Percentiles rank a stretch among this genome's conserved stretches.
Conservation (phyloP, 2,329 filamentous ascomycete genomes). For the Esteya vermicola region DNA sequence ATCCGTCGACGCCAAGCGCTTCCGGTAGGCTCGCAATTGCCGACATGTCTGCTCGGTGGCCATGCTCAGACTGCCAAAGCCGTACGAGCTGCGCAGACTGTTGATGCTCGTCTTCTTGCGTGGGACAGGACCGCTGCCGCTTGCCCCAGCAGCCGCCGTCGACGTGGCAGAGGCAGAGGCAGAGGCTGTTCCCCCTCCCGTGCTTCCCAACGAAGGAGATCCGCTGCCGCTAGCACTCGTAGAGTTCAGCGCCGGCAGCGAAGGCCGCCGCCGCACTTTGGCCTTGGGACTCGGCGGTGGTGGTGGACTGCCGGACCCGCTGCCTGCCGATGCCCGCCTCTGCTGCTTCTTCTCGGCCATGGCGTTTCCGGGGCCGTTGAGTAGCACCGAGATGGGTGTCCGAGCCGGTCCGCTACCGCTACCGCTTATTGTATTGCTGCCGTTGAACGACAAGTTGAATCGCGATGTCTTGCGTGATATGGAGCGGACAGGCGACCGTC, state of each 20-base stretch:
- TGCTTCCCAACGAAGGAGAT: no score
- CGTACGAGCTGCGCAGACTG: constrained; percentile 13
- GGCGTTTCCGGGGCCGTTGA: constrained; percentile 25
- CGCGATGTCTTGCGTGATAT: constrained; percentile 40
- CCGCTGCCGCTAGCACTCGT: no score
- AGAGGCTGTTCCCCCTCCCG: no score
- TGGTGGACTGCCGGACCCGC: constrained; percentile 29
- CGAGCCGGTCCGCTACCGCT: constrained; percentile 13
- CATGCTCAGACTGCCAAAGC: constrained; percentile 42
- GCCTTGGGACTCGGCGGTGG: constrained; percentile 32
- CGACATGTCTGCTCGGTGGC: constrained; percentile 52
- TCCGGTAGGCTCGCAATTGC: constrained; percentile 46
- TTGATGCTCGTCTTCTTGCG: constrained; percentile 27
- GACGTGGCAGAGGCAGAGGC: no score
- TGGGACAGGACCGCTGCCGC: constrained; percentile 8
- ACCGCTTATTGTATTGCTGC: no score
- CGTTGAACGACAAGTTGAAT: constrained; percentile 25
- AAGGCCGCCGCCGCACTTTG: constrained; percentile 32
- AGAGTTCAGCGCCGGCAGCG: constrained; percentile 36
- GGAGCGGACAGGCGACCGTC: constrained; percentile 40
- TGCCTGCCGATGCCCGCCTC: constrained; percentile 30
- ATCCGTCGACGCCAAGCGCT: constrained; percentile 42
- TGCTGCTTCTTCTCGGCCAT: constrained; percentile 21
- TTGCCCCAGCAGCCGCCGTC: no score
- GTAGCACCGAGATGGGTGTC: constrained; percentile 24